These are phyloP conservation scores for Podospora pseudopauciseta DNA, from an alignment of 495 filamentous ascomycete genomes.

Conservation along the genomic window DNA sequence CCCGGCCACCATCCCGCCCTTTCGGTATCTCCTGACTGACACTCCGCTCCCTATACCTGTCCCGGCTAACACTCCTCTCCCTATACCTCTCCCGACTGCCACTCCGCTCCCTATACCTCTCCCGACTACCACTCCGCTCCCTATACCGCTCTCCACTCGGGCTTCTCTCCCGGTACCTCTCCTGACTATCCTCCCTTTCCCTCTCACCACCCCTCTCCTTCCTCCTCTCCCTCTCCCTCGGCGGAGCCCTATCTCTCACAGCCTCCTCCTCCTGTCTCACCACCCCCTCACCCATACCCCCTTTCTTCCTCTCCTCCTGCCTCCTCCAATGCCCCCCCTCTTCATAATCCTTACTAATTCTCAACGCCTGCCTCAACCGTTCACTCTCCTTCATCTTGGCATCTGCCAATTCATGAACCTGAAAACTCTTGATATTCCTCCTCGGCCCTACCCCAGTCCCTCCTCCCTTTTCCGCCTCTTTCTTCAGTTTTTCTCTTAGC, in stretches of 20 bases:
- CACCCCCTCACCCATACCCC: background rate
- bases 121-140: background rate
- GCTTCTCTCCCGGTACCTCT: background rate
- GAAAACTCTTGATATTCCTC: conserved; percentile 74
- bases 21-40: background rate
- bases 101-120: background rate
- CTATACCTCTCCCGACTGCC: too few relatives aligned
- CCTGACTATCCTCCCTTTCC: background rate
- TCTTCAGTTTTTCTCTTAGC: conserved; percentile 60
- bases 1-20: background rate
- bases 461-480: conserved; percentile 40
- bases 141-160: background rate
- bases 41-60: background rate
- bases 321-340: conserved; percentile 74
- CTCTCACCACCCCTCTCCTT: background rate
- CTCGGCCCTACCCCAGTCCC: conserved; percentile 34
- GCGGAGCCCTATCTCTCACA: background rate
- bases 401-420: conserved; percentile 93
- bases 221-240: background rate
- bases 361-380: conserved; percentile 79
- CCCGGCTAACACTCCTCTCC: too few relatives aligned
- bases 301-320: conserved; percentile 58
- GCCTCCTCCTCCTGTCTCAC: background rate
- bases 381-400: conserved; percentile 97
- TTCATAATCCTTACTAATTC: conserved; percentile 83